A percentile compares a stretch with the other conserved stretches of the same genome.
These are phyloP conservation scores for Pythium biforme DNA, from an alignment of 352 stramenopile genomes.

Conservation along the genomic window DNA sequence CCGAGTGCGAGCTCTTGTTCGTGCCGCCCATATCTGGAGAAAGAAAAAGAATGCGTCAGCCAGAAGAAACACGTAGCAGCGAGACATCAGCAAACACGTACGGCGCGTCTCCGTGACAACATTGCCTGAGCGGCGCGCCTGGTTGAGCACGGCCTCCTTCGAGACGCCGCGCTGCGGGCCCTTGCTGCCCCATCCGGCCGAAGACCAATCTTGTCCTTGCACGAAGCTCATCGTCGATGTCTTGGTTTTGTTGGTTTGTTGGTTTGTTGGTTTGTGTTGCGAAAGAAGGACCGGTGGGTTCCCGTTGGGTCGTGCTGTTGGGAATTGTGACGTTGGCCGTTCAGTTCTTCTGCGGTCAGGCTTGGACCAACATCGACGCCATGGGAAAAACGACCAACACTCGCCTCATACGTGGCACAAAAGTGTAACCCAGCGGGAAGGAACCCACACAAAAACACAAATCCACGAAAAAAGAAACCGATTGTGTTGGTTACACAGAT, in stretches of 20 bases:
- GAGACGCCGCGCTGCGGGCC: conserved; percentile 48
- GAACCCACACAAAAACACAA: neutral
- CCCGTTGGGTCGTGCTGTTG: neutral
- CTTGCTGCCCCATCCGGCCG: conserved; percentile 74
- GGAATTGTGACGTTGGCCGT: conserved; percentile 13
- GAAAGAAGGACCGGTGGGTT: neutral
- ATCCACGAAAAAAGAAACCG: conserved; percentile 1
- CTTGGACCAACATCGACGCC: conserved; percentile 14
- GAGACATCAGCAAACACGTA: conserved; percentile 30
- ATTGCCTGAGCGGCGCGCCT: conserved; percentile 64
- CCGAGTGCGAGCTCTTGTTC: conserved; percentile 87
- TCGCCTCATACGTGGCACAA: conserved; percentile 20
- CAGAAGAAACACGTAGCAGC: neutral
- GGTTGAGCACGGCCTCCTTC: conserved; percentile 74
- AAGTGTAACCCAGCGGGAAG: conserved; percentile 10
- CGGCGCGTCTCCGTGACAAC: conserved; percentile 74
- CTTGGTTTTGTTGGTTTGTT: neutral
- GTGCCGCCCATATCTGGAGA: conserved; percentile 57
- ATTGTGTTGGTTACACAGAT: neutral
- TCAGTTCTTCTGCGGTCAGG: neutral
- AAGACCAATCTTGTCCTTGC: conserved; percentile 78
- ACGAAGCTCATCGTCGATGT: conserved; percentile 48
- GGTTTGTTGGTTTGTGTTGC: conserved; percentile 14
- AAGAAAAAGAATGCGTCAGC: neutral
- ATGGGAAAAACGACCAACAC: conserved; percentile 22